phyloP scores from a whole-genome alignment of 306 rosid genomes.

The Gynostemma pentaphyllum region DNA sequence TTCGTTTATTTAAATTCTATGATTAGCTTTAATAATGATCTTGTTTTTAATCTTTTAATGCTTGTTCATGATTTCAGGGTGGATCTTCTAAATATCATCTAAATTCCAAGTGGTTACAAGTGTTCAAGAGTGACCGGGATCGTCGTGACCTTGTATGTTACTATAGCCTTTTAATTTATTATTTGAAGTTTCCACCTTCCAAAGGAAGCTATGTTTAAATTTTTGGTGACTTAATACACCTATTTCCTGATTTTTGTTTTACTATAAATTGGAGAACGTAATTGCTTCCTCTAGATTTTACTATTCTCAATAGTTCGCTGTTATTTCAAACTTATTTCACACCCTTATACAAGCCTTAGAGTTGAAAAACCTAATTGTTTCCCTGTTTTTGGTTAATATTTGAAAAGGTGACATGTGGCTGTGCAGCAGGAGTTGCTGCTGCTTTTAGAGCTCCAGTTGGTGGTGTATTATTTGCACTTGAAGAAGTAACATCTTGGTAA shows the following conservation, averaged over 20 bases:
- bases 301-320: neutral
- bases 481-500: conserved; percentile 98
- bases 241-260: neutral
- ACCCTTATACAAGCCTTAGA: neutral
- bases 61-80: conserved; percentile 45
- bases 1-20: neutral
- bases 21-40: neutral
- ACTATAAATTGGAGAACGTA: neutral
- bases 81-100: conserved; percentile 89
- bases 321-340: neutral
- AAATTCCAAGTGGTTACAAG: conserved; percentile 83
- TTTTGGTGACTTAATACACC: neutral
- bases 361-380: neutral
- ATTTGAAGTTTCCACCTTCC: conserved; percentile 2
- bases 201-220: neutral
- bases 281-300: neutral
- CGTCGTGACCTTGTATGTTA: conserved; percentile 80
- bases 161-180: conserved; percentile 1
- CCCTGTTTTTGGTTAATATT: conserved; percentile 13
- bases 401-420: conserved; percentile 95
- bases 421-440: conserved; percentile 98
- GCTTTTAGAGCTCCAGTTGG: conserved; percentile 99
- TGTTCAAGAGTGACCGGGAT: conserved; percentile 81
- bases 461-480: conserved; percentile 94
- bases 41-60: conserved; percentile 13